These are phyloP conservation scores for Collybiopsis luxurians DNA, from an alignment of 768 basidiomycete genomes.

Conservation along the genomic window DNA sequence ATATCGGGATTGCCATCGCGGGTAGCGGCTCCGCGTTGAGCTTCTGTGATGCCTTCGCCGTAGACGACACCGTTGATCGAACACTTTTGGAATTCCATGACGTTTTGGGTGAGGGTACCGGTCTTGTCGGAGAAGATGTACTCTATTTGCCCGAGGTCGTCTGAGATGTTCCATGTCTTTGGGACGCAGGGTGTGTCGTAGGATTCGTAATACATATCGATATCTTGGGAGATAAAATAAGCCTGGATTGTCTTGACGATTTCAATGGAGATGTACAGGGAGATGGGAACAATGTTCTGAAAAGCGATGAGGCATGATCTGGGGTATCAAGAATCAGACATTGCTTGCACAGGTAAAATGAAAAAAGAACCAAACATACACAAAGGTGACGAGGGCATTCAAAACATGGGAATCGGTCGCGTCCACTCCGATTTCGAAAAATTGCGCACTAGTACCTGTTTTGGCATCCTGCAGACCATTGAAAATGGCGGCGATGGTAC, in stretches of 20 bases:
- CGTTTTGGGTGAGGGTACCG: conserved; percentile 94
- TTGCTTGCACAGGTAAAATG: neutral
- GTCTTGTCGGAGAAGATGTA: conserved; percentile 91
- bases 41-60: conserved; percentile 95
- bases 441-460: conserved; percentile 60
- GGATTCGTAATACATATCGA: conserved; percentile 93
- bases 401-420: conserved; percentile 59
- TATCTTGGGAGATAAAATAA: conserved; percentile 92
- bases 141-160: conserved; percentile 98
- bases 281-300: conserved; percentile 96
- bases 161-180: conserved; percentile 98
- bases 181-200: conserved; percentile 89
- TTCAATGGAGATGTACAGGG: conserved; percentile 96
- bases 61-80: conserved; percentile 82
- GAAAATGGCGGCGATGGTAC: conserved; percentile 69
- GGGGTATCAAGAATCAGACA: conserved; percentile 12
- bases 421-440: conserved; percentile 69
- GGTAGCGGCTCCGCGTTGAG: conserved; percentile 87
- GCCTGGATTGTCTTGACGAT: conserved; percentile 98
- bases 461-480: conserved; percentile 69
- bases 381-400: conserved; percentile 87
- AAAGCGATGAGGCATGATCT: conserved; percentile 94
- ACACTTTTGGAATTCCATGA: conserved; percentile 98
- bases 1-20: conserved; percentile 70
- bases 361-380: conserved; percentile 49